phyloP scores from a whole-genome alignment of 192 early-diverging fungal genomes.

The Coemansia sp. region DNA sequence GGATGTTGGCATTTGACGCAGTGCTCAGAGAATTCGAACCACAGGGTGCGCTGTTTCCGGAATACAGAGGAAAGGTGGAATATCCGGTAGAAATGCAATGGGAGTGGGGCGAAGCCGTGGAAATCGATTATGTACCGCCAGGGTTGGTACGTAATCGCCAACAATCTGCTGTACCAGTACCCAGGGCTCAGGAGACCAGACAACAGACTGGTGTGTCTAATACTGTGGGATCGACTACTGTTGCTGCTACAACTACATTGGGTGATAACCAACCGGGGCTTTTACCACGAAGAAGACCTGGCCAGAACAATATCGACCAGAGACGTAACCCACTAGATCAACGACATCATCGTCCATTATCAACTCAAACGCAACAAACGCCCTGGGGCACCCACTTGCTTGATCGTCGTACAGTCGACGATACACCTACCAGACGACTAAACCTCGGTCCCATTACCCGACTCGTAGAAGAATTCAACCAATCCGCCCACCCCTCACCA shows the following conservation, averaged over 20 bases:
- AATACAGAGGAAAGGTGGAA: constrained; percentile 16
- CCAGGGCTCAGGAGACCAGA: too few species aligned
- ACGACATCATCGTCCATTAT: neutral
- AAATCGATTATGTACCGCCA: constrained; percentile 23
- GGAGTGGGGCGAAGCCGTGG: constrained; percentile 15
- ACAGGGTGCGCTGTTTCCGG: neutral
- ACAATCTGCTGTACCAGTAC: too few species aligned
- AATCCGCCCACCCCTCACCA: constrained; percentile 2
- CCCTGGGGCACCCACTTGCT: constrained; percentile 31
- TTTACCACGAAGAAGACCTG: neutral
- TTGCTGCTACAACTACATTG: constrained; percentile 5
- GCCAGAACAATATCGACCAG: neutral
- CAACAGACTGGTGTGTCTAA: neutral
- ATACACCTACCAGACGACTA: constrained; percentile 34
- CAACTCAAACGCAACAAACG: neutral
- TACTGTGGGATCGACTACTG: constrained; percentile 19
- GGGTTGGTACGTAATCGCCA: constrained; percentile 4
- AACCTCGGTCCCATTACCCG: constrained; percentile 40
- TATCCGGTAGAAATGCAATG: constrained; percentile 30
- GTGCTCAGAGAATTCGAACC: constrained; percentile 31
- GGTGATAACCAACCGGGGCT: neutral
- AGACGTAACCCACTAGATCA: constrained; percentile 5
- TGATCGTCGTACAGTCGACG: constrained; percentile 36
- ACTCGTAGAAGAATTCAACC: constrained; percentile 41
- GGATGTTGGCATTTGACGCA: constrained; percentile 20